Percentiles rank a stretch among this genome's conserved stretches.
Evolutionary conservation across 2,329 filamentous ascomycete species (phyloP).

Genomic region (Cryphonectria parasitica): DNA sequence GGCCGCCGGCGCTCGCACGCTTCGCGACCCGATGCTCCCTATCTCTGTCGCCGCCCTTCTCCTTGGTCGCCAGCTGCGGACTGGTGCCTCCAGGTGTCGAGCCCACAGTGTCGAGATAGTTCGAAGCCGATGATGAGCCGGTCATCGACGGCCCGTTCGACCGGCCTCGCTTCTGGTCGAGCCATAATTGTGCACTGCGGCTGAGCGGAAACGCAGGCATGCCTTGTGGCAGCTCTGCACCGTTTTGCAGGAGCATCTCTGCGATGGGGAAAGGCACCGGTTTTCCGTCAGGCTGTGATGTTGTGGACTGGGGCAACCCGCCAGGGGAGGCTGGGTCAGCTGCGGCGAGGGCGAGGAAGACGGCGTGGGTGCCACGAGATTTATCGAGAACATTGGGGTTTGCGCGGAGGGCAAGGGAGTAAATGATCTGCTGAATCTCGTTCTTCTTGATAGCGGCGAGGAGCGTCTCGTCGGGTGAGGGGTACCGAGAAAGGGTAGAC

Average conservation of each 20-base stretch:
- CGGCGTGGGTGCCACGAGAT: conserved; percentile 82
- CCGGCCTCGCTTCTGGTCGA: conserved; percentile 74
- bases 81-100: conserved; percentile 58
- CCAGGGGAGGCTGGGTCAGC: conserved; percentile 85
- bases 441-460: conserved; percentile 94
- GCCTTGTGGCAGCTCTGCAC: conserved; percentile 78
- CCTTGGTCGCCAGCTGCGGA: conserved; percentile 38
- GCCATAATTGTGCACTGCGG: conserved; percentile 76
- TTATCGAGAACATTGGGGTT: conserved; percentile 87
- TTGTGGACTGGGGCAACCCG: conserved; percentile 48
- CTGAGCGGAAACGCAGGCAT: conserved; percentile 85
- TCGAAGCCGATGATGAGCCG: conserved; percentile 36
- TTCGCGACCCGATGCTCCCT: conserved; percentile 75
- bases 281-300: conserved; percentile 49
- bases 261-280: conserved; percentile 81
- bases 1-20: conserved; percentile 75
- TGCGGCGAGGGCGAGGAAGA: conserved; percentile 89
- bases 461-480: conserved; percentile 82
- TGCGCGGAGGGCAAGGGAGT: conserved; percentile 82
- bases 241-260: conserved; percentile 90
- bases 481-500: conserved; percentile 73
- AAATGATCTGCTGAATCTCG: conserved; percentile 90
- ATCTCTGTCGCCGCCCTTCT: conserved; percentile 62
- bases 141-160: conserved; percentile 38
- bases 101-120: conserved; percentile 59